Conservation (phyloP, 257 asterid genomes). For the Solanum raphanifolium region DNA sequence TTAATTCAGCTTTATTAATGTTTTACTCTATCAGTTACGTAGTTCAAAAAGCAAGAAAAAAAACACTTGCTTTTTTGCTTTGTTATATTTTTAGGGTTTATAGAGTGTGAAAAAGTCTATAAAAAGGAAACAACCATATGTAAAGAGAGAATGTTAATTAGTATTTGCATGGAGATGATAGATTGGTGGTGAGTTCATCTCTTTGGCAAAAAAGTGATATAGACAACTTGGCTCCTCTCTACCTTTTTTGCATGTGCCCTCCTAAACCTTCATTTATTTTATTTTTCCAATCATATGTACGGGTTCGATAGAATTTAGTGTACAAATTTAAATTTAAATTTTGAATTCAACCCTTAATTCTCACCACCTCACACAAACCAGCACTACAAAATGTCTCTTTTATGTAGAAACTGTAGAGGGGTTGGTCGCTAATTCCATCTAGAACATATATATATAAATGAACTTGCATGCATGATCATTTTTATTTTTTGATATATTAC, state of each 20-base stretch:
- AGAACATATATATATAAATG: background rate
- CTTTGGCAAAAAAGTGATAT: conserved; percentile 12
- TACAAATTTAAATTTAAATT: no score
- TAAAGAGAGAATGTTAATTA: background rate
- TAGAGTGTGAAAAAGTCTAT: conserved; percentile 6
- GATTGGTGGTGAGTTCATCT: conserved; percentile 16
- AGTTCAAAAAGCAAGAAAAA: background rate
- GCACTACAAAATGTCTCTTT: background rate
- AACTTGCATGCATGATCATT: background rate
- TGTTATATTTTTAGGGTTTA: conserved; percentile 10
- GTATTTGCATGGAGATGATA: conserved; percentile 1
- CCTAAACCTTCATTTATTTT: conserved; percentile 10
- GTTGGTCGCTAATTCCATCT: background rate
- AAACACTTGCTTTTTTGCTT: background rate
- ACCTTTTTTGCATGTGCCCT: background rate
- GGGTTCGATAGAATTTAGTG: no score
- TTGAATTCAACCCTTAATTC: no score
- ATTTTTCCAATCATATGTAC: background rate
- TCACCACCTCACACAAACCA: background rate
- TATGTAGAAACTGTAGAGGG: background rate
- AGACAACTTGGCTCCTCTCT: conserved; percentile 7
- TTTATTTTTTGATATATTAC: background rate
- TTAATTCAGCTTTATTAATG: conserved; percentile 5
- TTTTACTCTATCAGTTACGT: background rate
- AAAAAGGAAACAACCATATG: background rate